Percentiles rank a stretch among this genome's conserved stretches.
phyloP scores from a whole-genome alignment of 2,329 filamentous ascomycete genomes.

The Neoascochyta sp. region DNA sequence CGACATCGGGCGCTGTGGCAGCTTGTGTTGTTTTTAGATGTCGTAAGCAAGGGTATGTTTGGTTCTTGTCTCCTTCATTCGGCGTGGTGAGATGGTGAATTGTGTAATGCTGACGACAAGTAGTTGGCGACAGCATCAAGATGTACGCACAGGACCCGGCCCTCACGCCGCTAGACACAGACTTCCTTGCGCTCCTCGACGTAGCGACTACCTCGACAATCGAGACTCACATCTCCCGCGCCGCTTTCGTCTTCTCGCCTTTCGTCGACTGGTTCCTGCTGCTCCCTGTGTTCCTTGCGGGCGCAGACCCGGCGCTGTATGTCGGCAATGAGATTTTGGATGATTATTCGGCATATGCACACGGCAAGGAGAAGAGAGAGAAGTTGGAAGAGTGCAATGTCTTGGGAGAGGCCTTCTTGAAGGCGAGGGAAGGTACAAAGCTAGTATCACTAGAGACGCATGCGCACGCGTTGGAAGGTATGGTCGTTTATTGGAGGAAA shows the following conservation, averaged over 20 bases:
- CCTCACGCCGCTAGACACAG: conserved; percentile 31
- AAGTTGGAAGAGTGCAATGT: conserved; percentile 26
- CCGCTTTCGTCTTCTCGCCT: conserved; percentile 33
- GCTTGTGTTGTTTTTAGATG: conserved; percentile 33
- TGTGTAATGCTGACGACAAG: too few relatives aligned
- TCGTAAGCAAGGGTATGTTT: too few relatives aligned
- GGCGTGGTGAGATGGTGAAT: too few relatives aligned
- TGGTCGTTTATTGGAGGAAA: conserved; percentile 28
- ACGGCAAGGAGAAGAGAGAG: conserved; percentile 20
- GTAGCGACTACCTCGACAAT: conserved; percentile 15
- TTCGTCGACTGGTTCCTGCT: conserved; percentile 39
- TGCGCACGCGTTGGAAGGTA: conserved; percentile 29
- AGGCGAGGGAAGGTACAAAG: conserved; percentile 10
- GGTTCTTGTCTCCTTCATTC: too few relatives aligned
- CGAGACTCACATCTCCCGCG: conserved; percentile 16
- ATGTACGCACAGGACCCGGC: conserved; percentile 37
- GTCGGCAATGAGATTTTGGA: conserved; percentile 37
- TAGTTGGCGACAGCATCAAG: too few relatives aligned
- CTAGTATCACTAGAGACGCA: conserved; percentile 31
- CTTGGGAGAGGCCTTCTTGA: conserved; percentile 25
- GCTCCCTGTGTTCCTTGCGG: conserved; percentile 27
- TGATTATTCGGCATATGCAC: conserved; percentile 26
- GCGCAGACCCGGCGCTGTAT: conserved; percentile 30
- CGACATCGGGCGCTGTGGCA: conserved; percentile 36
- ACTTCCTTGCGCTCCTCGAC: conserved; percentile 23